Base-by-base conservation (phyloP, 1,284 basidiomycete species). In the Sparassis latifolia region DNA sequence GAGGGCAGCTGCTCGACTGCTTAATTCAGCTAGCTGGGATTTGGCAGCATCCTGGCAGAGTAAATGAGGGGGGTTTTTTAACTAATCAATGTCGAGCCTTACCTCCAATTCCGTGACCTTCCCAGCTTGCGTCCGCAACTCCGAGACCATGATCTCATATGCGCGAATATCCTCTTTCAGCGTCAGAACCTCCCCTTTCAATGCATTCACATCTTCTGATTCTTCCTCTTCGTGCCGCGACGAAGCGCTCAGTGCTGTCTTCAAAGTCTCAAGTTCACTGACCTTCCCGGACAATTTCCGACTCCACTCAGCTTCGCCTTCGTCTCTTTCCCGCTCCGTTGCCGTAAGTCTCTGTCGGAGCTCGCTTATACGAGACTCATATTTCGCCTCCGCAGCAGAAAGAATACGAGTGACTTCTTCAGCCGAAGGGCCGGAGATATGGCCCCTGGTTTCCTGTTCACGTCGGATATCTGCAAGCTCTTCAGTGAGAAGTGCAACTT, bases 291-390 rank as follows among this genome's bases (percentile, higher is more conserved):
- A 77, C 38, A 92, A 68, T 60, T 86, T 93, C 52, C 76, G 76
- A 59, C 86, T 88, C 89, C 92, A 93, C 55, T 90, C 86, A 38
- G 86, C 83, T 58, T 97, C 93, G 32, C 79, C 79, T 51, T 91
- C 89, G 48, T 77, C 81, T 32, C 88, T 75, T 62, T 93, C 91
- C 59, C 76, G 79, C 66, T 92, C 89, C 28, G 79, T 64, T 20
- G 70, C 69, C 7, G 67, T 59, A 20, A 90, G 62, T 44, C 78
- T 77, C 52, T 75, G 70, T 51, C 78, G 79, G 53, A 94, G 68
- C 55, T 92, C 89, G 1, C 79, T 72, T 4, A 96, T 67, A 55
- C 81, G 87, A 2, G 77, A 66, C 60, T 93, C 90, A 57, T 90
- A 86, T 63, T 85, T 86, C 33, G 77, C 72, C 66, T 95, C 90